Evolutionary conservation across 2,329 filamentous ascomycete genomes (phyloP), one percentile per base, ranked within the genome.

Genomic region (Fusarium concolor): DNA sequence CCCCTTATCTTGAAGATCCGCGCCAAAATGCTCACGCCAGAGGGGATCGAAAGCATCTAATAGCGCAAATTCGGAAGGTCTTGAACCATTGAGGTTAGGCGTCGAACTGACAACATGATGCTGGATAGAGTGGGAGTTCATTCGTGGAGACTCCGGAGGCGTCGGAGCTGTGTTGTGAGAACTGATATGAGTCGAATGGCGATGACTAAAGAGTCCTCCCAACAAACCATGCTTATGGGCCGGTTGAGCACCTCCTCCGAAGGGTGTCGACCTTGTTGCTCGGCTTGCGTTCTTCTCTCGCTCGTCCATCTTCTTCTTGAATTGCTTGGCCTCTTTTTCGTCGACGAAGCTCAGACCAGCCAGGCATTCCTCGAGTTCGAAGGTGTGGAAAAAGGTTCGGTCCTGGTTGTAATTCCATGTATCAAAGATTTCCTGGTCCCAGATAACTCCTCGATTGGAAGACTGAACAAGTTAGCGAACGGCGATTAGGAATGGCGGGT

Each of bases 341-440:
- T 98, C 96, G 64, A 91, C 90, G 75, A 99, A 99, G 24, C 93
- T 97, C 62, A 99, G 82, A 1, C 90, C 96, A 8, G 94, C 96
- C 63, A 96, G 83, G 75, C 94, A 98, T 67, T 96, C 90, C 80
- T 98, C 94, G 56, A 97, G 87, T 82, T 99, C 96, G 77, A 99
- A 99, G 8, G 93, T 94, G 80, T 98, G 94, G 81, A 99, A 99
- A 82, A 97, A 99, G 62, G 93, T 95, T 65, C 96, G 90, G 78
- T 99, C 96, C 77, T 97, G 95, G 81, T 97, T 97, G 84, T 98
- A 99, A 67, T 86, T 85, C 85, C 97, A 98, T 50, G 89, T 90
- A 73, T 99, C 95, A 82, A 97, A 99, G 74, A 99, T 93, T 81
- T 99, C 96, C 82, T 98, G 95, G 76, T 97, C 94, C 93, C 93